Evolutionary conservation across 306 rosid genomes (phyloP), one percentile per base, ranked within the genome.

Genomic region (Cajanus cajan): DNA sequence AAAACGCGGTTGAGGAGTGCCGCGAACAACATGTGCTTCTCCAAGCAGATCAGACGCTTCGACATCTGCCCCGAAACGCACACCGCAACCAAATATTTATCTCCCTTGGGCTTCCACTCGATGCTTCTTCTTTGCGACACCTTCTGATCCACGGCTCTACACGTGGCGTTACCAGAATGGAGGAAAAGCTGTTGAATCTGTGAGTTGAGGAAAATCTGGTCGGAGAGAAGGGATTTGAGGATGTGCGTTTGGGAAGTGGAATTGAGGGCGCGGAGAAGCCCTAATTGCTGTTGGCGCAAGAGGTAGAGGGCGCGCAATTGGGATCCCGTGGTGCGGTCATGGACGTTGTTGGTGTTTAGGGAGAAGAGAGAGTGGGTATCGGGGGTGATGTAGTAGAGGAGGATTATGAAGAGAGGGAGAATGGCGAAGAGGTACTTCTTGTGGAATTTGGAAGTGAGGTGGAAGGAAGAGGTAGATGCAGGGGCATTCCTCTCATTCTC

Each of bases 1-100:
- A 91, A 37, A 66, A 91, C 78, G 19, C 97, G 83, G 47, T 88
- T 82, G 1, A 93, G 93, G 68, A 93, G 76, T 66, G 98, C 97
- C 6, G 95, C 98, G 7, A 93, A 88, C 72, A 93, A 86, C 98
- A 93, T 93, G 58, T 91, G 98, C 84, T 93, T 93, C 87, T 93
- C 93, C 78, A 93, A 84, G 79, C 98, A 93, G 64, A 91, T 91
- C 80, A 93, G 85, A 80, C 87, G 97, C 86, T 93, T 88, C 0
- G 97, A 93, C 98, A 90, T 93, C 80, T 93, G 93, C 2, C 98
- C 97, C 10, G 95, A 93, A 40, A 85, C 74, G 62, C 98, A 91
- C 43, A 91, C 68, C 24, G 95, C 95, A 59, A 93, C 75, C 76
- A 93, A 74, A 73, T 74, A 91, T 72, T 91, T 93, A 11, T 68